Conservation (phyloP, 1,139 yeast species). For the Sugiyamaella xylanicola region DNA sequence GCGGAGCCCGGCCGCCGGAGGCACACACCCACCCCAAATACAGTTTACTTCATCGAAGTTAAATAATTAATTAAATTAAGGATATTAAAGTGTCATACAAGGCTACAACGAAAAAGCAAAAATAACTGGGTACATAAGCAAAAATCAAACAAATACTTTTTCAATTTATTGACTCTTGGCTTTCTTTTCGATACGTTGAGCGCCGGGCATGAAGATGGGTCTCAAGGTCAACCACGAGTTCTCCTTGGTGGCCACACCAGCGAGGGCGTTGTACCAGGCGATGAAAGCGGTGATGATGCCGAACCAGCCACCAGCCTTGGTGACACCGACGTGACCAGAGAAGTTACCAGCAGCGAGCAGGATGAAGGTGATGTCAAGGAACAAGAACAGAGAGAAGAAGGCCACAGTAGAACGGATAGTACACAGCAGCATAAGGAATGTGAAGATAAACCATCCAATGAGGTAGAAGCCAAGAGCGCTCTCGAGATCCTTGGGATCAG, state of each 20-base stretch:
- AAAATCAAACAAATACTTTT: conserved; percentile 3
- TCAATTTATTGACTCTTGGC: conserved; percentile 8
- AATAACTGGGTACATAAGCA: background rate
- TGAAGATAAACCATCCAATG: conserved; percentile 79
- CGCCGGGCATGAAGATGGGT: conserved; percentile 48
- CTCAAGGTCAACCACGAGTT: conserved; percentile 65
- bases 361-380: conserved; percentile 66
- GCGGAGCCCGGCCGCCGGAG: conserved; percentile 9
- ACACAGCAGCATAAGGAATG: conserved; percentile 63
- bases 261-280: conserved; percentile 90
- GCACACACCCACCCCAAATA: background rate
- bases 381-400: conserved; percentile 67
- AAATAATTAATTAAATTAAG: background rate
- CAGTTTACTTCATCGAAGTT: background rate
- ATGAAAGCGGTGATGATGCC: conserved; percentile 78
- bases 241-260: conserved; percentile 78
- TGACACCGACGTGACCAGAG: conserved; percentile 45
- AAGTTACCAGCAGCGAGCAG: conserved; percentile 65
- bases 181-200: conserved; percentile 22
- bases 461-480: conserved; percentile 74
- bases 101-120: conserved; percentile 4
- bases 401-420: conserved; percentile 81
- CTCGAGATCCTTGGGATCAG: conserved; percentile 45
- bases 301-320: conserved; percentile 76
- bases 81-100: background rate